Evolutionary conservation across 176 grass and related monocot genomes (phyloP).

Genomic region (Cenchrus americanus): DNA sequence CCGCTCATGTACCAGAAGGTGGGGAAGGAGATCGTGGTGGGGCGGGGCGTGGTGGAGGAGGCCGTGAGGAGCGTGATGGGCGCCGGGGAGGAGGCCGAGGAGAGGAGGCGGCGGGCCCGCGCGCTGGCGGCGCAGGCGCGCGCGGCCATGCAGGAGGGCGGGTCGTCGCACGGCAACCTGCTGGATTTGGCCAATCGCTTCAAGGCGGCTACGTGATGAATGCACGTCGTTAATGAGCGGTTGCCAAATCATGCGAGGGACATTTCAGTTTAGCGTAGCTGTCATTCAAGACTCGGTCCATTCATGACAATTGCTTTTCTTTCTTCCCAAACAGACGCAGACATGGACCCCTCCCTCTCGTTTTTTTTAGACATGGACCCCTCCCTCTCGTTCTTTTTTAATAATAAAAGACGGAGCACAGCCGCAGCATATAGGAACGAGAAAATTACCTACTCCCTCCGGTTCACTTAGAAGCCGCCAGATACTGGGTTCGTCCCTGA

Average conservation of each 20-base stretch:
- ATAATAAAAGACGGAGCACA: too few relatives aligned
- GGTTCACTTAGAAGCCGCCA: too few relatives aligned
- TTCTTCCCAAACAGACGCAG: too few relatives aligned
- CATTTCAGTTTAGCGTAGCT: neutral
- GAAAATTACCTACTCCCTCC: too few relatives aligned
- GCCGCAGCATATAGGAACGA: too few relatives aligned
- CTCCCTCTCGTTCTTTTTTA: too few relatives aligned
- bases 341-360: too few relatives aligned
- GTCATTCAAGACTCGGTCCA: too few relatives aligned
- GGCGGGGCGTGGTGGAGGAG: neutral
- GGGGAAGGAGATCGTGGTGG: constrained; percentile 36
- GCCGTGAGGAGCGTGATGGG: constrained; percentile 50
- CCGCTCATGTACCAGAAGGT: neutral
- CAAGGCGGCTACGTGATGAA: neutral
- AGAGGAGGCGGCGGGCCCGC: constrained; percentile 22
- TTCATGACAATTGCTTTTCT: too few relatives aligned
- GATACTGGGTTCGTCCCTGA: too few relatives aligned
- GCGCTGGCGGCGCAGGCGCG: constrained; percentile 13
- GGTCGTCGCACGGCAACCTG: constrained; percentile 45
- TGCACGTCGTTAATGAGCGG: neutral
- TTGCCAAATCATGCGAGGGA: neutral
- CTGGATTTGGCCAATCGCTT: constrained; percentile 21
- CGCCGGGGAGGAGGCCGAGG: constrained; percentile 40
- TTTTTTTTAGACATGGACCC: too few relatives aligned
- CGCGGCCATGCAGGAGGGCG: constrained; percentile 27